Evolutionary conservation across 305 asterid genomes (phyloP).

Genomic region (Nicotiana rustica): DNA sequence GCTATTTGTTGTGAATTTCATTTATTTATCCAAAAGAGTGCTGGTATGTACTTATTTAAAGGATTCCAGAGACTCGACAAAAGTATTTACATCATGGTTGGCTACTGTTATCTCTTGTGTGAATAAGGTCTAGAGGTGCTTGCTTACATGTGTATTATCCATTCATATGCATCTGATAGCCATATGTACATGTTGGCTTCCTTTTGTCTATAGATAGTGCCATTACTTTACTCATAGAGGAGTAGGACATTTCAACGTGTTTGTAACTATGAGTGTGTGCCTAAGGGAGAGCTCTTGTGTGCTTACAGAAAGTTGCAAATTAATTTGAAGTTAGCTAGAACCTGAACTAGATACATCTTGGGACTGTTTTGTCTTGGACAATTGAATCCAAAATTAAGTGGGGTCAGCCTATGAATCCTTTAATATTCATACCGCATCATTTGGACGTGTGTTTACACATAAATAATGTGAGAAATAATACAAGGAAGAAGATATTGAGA

Average conservation of each 20-base stretch:
- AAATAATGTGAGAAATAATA: neutral
- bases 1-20: constrained; percentile 16
- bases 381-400: constrained; percentile 5
- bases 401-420: constrained; percentile 8
- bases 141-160: constrained; percentile 1
- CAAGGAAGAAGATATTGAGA: too few relatives aligned
- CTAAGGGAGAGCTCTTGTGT: neutral
- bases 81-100: constrained; percentile 17
- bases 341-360: constrained; percentile 20
- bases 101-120: neutral
- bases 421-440: neutral
- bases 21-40: neutral
- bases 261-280: constrained; percentile 15
- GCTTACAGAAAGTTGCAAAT: neutral
- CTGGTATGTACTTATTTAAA: constrained; percentile 1
- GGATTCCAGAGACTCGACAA: constrained; percentile 8
- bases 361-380: neutral
- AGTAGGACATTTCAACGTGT: neutral
- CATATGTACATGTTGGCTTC: neutral
- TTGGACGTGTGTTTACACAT: neutral
- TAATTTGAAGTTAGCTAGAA: constrained; percentile 12
- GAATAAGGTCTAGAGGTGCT: neutral
- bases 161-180: constrained; percentile 19
- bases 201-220: neutral
- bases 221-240: constrained; percentile 11